phyloP scores from a whole-genome alignment of 176 grass and related monocot species.

The Thinopyrum elongatum region DNA sequence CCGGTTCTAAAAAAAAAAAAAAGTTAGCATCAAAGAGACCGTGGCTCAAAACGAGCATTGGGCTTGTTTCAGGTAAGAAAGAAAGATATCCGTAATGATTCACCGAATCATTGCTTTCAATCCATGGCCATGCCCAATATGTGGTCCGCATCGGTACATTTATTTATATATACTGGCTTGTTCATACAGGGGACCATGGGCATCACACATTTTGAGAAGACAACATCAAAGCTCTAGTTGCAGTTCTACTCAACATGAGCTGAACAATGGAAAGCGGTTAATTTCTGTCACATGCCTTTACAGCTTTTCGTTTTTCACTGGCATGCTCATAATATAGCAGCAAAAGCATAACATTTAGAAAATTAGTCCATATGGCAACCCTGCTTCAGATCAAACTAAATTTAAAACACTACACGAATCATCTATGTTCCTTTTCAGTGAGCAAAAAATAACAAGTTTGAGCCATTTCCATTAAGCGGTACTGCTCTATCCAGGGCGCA shows the following conservation, averaged over 20 bases:
- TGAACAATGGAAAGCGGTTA: not conserved
- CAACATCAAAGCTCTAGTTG: not conserved
- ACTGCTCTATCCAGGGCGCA: too few relatives aligned
- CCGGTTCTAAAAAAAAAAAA: too few relatives aligned
- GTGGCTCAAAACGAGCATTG: not conserved
- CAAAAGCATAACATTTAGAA: not conserved
- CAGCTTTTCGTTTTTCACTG: not conserved
- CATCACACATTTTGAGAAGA: not conserved
- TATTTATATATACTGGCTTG: not conserved
- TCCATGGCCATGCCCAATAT: not conserved
- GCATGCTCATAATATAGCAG: not conserved
- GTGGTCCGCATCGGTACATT: not conserved
- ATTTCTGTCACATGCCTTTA: not conserved
- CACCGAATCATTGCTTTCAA: not conserved
- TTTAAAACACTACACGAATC: not conserved
- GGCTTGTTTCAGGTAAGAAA: not conserved
- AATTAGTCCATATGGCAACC: too few relatives aligned
- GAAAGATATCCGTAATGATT: not conserved
- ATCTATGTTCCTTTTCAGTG: not conserved
- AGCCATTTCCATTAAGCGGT: not conserved
- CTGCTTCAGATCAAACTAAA: not conserved
- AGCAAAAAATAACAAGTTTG: too few relatives aligned
- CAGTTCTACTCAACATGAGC: not conserved
- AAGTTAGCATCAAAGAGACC: not conserved
- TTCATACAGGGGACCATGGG: not conserved